phyloP scores from a whole-genome alignment of 2,329 filamentous ascomycete species.

The Fulvia fulva region DNA sequence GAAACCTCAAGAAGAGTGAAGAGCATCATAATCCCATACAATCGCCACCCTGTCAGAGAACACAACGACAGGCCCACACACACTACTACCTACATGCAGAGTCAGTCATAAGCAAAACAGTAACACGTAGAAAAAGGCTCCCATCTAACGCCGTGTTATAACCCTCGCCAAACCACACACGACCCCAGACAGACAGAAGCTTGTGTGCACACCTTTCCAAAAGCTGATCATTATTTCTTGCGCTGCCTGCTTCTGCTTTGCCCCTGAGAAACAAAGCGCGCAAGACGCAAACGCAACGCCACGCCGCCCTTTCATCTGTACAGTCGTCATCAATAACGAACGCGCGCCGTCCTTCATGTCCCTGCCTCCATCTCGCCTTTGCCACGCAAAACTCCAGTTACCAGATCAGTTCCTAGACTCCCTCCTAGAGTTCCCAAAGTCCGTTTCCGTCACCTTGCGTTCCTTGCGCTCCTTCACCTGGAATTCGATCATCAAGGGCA shows the following conservation, averaged over 20 bases:
- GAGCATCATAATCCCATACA: background rate
- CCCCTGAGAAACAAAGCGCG: constrained; percentile 8
- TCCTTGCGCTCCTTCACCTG: constrained; percentile 84
- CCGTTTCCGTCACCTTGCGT: constrained; percentile 35
- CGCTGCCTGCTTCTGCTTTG: constrained; percentile 10
- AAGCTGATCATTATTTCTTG: background rate
- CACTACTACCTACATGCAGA: background rate
- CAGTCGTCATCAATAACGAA: constrained; percentile 5
- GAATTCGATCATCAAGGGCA: constrained; percentile 86
- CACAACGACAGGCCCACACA: background rate
- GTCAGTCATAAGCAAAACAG: background rate
- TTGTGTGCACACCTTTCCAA: background rate
- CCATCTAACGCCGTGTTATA: background rate
- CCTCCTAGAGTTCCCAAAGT: constrained; percentile 29
- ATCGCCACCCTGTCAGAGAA: background rate
- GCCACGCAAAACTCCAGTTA: constrained; percentile 5
- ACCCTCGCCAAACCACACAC: too few species aligned
- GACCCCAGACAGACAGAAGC: too few species aligned
- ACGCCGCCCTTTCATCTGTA: background rate
- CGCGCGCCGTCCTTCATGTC: background rate
- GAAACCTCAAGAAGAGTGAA: too few species aligned
- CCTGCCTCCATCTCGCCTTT: constrained; percentile 2
- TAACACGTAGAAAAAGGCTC: background rate
- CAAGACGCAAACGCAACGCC: too few species aligned
- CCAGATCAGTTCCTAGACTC: constrained; percentile 18